Percentiles rank a stretch among this genome's conserved stretches.
phyloP scores from a whole-genome alignment of 257 asterid species.

The Linaria vulgaris region DNA sequence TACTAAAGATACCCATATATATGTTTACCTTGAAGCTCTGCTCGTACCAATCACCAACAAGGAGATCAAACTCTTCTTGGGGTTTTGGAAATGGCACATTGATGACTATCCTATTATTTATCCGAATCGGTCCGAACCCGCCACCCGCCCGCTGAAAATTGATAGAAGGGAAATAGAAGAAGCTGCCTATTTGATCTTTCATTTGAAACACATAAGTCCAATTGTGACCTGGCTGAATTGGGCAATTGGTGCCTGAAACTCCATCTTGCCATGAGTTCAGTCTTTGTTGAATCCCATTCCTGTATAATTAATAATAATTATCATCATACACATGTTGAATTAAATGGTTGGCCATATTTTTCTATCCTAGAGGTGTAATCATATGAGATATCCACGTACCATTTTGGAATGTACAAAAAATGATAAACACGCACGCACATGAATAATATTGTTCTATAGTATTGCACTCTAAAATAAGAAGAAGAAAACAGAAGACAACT shows the following conservation, averaged over 20 bases:
- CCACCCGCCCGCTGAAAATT: conserved; percentile 54
- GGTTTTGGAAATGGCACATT: conserved; percentile 42
- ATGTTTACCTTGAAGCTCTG: conserved; percentile 55
- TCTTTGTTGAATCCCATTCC: conserved; percentile 62
- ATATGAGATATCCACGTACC: no score
- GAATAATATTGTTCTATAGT: no score
- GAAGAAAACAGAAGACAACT: no score
- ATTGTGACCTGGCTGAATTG: conserved; percentile 43
- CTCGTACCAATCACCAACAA: conserved; percentile 72
- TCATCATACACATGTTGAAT: no score
- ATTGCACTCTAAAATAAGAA: no score
- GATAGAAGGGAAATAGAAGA: conserved; percentile 47
- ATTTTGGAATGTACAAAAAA: no score
- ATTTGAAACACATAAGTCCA: conserved; percentile 55
- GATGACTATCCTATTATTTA: conserved; percentile 34
- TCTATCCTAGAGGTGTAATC: no score
- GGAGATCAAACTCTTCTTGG: conserved; percentile 47
- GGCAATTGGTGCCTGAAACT: conserved; percentile 56
- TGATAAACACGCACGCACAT: no score
- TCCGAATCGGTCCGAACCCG: conserved; percentile 52
- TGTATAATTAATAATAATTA: neutral
- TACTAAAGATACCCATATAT: no score
- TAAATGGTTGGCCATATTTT: no score
- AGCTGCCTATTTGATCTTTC: conserved; percentile 63
- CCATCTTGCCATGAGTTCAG: conserved; percentile 67